These are phyloP conservation scores for Aspergillus versicolor DNA, from an alignment of 2,329 filamentous ascomycete species.

Conservation along the genomic window DNA sequence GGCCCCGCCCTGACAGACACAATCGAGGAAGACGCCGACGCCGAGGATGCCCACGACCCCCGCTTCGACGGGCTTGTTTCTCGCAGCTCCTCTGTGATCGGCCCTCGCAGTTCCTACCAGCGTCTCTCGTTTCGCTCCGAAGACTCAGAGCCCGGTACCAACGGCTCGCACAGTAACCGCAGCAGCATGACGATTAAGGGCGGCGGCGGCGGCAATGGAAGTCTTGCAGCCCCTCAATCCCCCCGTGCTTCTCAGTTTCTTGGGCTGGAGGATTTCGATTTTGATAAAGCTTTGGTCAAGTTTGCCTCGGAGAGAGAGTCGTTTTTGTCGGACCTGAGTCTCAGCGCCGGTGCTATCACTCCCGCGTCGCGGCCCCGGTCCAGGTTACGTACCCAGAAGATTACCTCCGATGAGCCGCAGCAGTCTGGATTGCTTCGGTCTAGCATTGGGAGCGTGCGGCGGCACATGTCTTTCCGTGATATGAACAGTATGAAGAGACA, in stretches of 20 bases:
- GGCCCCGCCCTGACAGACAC: slow-evolving; percentile 52
- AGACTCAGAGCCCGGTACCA: slow-evolving; percentile 39
- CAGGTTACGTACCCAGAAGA: slow-evolving; percentile 76
- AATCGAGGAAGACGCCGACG: slow-evolving; percentile 60
- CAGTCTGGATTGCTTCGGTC: slow-evolving; percentile 51
- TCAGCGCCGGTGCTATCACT: slow-evolving; percentile 78
- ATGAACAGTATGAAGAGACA: slow-evolving; percentile 95
- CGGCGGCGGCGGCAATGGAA: not conserved
- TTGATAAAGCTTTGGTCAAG: slow-evolving; percentile 88
- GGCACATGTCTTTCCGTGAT: slow-evolving; percentile 88
- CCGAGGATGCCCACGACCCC: slow-evolving; percentile 51
- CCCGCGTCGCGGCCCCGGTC: slow-evolving; percentile 67
- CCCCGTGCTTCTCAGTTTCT: slow-evolving; percentile 34
- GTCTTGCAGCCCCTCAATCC: slow-evolving; percentile 22
- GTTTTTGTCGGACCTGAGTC: slow-evolving; percentile 88
- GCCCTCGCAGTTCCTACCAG: slow-evolving; percentile 41
- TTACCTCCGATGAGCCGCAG: slow-evolving; percentile 69
- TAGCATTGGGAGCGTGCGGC: slow-evolving; percentile 79
- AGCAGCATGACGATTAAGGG: slow-evolving; percentile 64
- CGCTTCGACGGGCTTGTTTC: slow-evolving; percentile 30
- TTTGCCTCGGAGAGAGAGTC: slow-evolving; percentile 94
- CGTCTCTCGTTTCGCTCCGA: slow-evolving; percentile 51
- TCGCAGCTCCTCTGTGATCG: slow-evolving; percentile 39
- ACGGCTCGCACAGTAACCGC: slow-evolving; percentile 59
- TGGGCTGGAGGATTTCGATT: slow-evolving; percentile 72